Base-by-base conservation (phyloP, 169 alveolate species). In the Babesia sp. region DNA sequence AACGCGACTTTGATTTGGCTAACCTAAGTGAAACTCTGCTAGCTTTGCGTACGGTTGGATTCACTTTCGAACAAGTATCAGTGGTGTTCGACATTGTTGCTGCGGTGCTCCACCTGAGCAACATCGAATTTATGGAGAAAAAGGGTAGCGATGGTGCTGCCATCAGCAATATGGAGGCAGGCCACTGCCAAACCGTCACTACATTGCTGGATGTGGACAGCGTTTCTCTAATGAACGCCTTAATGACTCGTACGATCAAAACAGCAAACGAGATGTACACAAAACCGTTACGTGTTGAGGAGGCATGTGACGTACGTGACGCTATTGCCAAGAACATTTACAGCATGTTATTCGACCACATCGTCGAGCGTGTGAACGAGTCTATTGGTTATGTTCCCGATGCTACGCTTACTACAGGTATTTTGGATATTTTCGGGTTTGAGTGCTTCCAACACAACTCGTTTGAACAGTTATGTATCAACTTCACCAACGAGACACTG, bases 371-470 rank as follows among this genome's bases (percentile, higher is more conserved):
- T 58, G 92, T 97, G 88, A 98, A 98, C 81, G 83, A 90, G 53
- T 90, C 98, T 4, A 94, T 97, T 46, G 93, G 96, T 0, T 83
- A 80, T 54, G 28, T 59, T 33, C 57, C 71, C 41, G 90, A 85
- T 22, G 66, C 85, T 31, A 39, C 41, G 22, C 58, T 73, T 85
- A 91, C 89, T 57, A 92, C 97, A 55, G 99, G 99, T 8, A 90
- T 96, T 20, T 87, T 96, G 61, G 99, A 97, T 74, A 97, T 97
- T 37, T 97, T 96, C 75, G 99, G 99, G 18, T 97, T 97, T 75
- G 99, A 98, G 92, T 97, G 97, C 22, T 98, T 98, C 87, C 92
- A 95, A 57, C 50, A 80, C 37, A 97, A 97, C 89, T 92, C 97
- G 24, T 96, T 94, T 69, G 99, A 97, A 87, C 98, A 97, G 90